Conservation (phyloP, 345 rosid species). For the Brassica nigra region DNA sequence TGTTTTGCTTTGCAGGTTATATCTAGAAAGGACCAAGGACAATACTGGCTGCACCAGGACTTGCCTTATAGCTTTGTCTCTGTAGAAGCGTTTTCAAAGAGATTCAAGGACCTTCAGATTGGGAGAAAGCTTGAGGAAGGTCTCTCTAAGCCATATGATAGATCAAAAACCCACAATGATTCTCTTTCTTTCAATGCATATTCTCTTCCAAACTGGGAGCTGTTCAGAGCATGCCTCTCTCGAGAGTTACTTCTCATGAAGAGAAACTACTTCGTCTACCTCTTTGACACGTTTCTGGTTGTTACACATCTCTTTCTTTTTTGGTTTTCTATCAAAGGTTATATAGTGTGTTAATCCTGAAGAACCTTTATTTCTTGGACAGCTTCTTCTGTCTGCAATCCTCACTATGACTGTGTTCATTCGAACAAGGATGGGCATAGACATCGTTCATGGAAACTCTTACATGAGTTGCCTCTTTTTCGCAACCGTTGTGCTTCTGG, state of each 20-base stretch:
- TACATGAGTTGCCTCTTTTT: slow-evolving; percentile 76
- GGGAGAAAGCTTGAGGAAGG: slow-evolving; percentile 67
- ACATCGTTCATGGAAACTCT: slow-evolving; percentile 67
- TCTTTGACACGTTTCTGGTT: slow-evolving; percentile 58
- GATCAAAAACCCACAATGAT: slow-evolving; percentile 65
- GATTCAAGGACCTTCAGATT: slow-evolving; percentile 66
- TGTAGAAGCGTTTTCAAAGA: slow-evolving; percentile 62
- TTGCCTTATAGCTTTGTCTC: slow-evolving; percentile 63
- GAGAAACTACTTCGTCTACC: slow-evolving; percentile 80
- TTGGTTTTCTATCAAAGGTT: background rate
- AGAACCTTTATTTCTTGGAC: slow-evolving; percentile 19
- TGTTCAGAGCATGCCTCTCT: slow-evolving; percentile 72
- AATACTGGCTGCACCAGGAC: slow-evolving; percentile 66
- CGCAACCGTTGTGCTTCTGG: slow-evolving; percentile 47
- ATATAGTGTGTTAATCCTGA: background rate
- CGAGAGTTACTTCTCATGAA: slow-evolving; percentile 84
- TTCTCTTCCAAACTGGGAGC: slow-evolving; percentile 62
- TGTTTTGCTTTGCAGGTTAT: slow-evolving; percentile 43
- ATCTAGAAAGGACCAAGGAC: slow-evolving; percentile 80
- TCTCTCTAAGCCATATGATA: slow-evolving; percentile 74
- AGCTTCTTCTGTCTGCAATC: slow-evolving; percentile 60
- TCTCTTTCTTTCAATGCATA: slow-evolving; percentile 65
- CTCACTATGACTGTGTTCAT: slow-evolving; percentile 64
- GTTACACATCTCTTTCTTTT: slow-evolving; percentile 1
- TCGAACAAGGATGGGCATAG: slow-evolving; percentile 70